Percentiles rank a stretch among this genome's conserved stretches.
phyloP scores from a whole-genome alignment of 495 filamentous ascomycete genomes.

The Gamarada debralockiae region DNA sequence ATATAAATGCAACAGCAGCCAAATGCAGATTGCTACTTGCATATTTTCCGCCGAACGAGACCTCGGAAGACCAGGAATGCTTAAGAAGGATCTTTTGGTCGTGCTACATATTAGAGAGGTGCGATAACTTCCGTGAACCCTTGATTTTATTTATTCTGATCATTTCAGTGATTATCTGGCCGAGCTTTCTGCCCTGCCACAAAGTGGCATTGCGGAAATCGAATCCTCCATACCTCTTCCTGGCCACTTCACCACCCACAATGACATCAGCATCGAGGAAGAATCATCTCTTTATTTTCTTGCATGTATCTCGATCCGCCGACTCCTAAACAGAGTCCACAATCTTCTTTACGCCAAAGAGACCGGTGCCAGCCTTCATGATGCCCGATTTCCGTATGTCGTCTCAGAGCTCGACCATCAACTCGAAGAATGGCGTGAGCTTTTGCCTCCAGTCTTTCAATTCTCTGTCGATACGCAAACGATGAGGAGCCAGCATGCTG shows the following conservation, averaged over 20 bases:
- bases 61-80: conserved; percentile 34
- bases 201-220: conserved; percentile 37
- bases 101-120: conserved; percentile 43
- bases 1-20: conserved; percentile 28
- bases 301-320: conserved; percentile 35
- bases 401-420: conserved; percentile 37
- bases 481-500: conserved; percentile 29
- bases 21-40: conserved; percentile 37
- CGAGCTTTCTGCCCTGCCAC: conserved; percentile 39
- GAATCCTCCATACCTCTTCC: conserved; percentile 40
- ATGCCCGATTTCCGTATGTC: background rate
- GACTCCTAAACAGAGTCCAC: conserved; percentile 33
- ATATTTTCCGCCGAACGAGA: conserved; percentile 19
- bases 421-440: conserved; percentile 39
- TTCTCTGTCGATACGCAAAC: conserved; percentile 29
- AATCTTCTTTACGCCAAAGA: conserved; percentile 28
- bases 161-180: conserved; percentile 19
- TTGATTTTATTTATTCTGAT: background rate
- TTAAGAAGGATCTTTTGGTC: conserved; percentile 45
- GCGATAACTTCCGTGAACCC: background rate
- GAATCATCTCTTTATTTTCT: conserved; percentile 32
- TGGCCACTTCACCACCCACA: conserved; percentile 27
- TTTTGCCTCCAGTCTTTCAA: conserved; percentile 34
- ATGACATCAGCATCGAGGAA: conserved; percentile 17
- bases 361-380: background rate